These are phyloP conservation scores for Picea mariana DNA, from an alignment of 83 land plant species.

Conservation along the genomic window DNA sequence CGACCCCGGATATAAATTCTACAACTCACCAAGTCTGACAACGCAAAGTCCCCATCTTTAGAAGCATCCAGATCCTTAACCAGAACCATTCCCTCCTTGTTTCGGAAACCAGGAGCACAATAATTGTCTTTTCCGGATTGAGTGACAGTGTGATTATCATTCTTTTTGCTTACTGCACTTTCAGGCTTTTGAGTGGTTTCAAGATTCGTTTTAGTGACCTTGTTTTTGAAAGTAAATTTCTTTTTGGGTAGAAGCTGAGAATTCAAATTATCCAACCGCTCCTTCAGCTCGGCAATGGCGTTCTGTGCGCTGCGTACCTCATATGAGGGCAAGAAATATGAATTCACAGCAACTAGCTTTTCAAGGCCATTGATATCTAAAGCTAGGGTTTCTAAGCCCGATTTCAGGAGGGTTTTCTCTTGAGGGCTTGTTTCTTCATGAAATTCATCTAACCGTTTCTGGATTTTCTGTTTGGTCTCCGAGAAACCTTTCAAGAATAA, in stretches of 20 bases:
- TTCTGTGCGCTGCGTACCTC: constrained; percentile 72
- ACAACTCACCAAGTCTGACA: too few species aligned
- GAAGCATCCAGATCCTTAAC: constrained; percentile 47
- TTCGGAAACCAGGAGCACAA: too few species aligned
- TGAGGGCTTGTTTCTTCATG: constrained; percentile 9
- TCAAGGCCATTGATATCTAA: constrained; percentile 56
- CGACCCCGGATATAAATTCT: too few species aligned
- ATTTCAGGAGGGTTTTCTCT: constrained; percentile 23
- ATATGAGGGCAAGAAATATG: constrained; percentile 81
- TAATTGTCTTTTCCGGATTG: constrained; percentile 11
- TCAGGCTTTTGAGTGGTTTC: not conserved
- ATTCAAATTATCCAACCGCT: constrained; percentile 38
- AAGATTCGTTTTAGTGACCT: constrained; percentile 27
- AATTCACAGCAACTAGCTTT: constrained; percentile 65
- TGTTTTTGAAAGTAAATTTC: constrained; percentile 84
- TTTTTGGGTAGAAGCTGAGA: constrained; percentile 71
- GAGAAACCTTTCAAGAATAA: too few species aligned
- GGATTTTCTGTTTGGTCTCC: too few species aligned
- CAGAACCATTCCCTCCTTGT: constrained; percentile 31
- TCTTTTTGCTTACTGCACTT: not conserved
- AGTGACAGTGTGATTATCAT: not conserved
- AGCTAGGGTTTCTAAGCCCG: constrained; percentile 48
- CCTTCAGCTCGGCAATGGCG: constrained; percentile 56
- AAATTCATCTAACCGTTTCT: constrained; percentile 17
- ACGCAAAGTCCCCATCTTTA: too few species aligned